These are phyloP conservation scores for Trichoderma afroharzianum DNA, from an alignment of 2,329 filamentous ascomycete genomes.

Conservation along the genomic window DNA sequence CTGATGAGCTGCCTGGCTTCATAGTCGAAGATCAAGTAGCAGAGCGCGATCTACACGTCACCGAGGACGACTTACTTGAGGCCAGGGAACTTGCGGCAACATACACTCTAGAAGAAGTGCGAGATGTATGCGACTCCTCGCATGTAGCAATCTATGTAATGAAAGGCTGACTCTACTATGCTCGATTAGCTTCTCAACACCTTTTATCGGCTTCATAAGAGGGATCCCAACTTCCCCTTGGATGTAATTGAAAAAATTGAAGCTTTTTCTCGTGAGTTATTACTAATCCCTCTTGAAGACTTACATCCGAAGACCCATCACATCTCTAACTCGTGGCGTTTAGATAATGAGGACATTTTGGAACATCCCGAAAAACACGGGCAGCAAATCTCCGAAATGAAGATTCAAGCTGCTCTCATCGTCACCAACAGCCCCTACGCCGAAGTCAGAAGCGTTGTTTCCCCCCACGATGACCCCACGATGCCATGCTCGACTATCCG, in stretches of 20 bases:
- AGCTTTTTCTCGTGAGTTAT: constrained; percentile 33
- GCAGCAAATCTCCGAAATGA: constrained; percentile 48
- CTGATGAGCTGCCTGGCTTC: not conserved
- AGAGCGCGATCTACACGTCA: constrained; percentile 26
- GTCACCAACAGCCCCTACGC: constrained; percentile 54
- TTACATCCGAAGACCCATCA: no score
- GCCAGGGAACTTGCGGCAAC: constrained; percentile 37
- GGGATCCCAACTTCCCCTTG: constrained; percentile 39
- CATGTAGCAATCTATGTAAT: not conserved
- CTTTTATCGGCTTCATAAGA: constrained; percentile 25
- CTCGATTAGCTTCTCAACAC: not conserved
- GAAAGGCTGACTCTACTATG: not conserved
- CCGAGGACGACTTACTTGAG: constrained; percentile 43
- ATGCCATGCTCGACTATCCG: constrained; percentile 50
- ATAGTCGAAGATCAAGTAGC: not conserved
- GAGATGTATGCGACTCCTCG: constrained; percentile 23
- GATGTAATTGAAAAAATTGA: constrained; percentile 34
- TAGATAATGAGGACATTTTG: constrained; percentile 31
- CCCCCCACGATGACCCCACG: constrained; percentile 50
- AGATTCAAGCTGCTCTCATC: constrained; percentile 49
- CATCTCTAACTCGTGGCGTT: not conserved
- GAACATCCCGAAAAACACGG: constrained; percentile 36
- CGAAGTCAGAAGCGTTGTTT: constrained; percentile 52
- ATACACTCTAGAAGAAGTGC: constrained; percentile 34
- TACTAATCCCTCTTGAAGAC: not conserved